These are phyloP conservation scores for Hypoxylon sp. DNA, from an alignment of 2,329 filamentous ascomycete species.

Conservation along the genomic window DNA sequence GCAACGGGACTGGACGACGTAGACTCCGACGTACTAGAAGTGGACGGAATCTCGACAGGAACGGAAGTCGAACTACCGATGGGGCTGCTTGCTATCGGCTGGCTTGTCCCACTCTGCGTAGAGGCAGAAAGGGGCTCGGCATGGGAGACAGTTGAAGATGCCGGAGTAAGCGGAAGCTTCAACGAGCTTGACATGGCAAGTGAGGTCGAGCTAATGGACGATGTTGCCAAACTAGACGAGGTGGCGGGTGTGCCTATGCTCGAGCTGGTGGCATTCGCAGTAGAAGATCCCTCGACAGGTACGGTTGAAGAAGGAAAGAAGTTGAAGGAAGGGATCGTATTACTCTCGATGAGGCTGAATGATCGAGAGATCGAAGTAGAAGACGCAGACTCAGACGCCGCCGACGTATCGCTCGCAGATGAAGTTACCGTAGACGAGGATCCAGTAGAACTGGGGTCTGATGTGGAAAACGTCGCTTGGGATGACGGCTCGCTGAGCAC, in stretches of 20 bases:
- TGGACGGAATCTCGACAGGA: neutral
- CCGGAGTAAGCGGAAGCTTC: slow-evolving; percentile 10
- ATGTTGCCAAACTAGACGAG: slow-evolving; percentile 3
- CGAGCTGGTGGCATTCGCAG: slow-evolving; percentile 1
- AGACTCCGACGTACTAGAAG: neutral
- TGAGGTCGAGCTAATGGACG: neutral
- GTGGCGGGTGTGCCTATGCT: slow-evolving; percentile 5
- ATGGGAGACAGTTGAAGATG: slow-evolving; percentile 6
- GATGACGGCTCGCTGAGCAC: slow-evolving; percentile 11
- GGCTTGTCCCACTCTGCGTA: neutral
- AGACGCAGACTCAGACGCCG: slow-evolving; percentile 16
- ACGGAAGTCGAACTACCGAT: neutral
- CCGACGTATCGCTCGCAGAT: slow-evolving; percentile 7
- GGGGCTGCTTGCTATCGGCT: slow-evolving; percentile 4
- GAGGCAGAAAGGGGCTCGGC: neutral
- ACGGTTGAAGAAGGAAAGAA: slow-evolving; percentile 39
- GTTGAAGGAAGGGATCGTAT: slow-evolving; percentile 33
- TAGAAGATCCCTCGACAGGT: slow-evolving; percentile 6
- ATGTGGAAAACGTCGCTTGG: slow-evolving; percentile 16
- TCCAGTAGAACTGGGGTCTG: slow-evolving; percentile 6
- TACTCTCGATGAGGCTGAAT: slow-evolving; percentile 33
- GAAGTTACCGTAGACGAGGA: slow-evolving; percentile 8
- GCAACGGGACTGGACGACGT: neutral
- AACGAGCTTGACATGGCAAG: slow-evolving; percentile 18
- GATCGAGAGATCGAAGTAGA: slow-evolving; percentile 34